phyloP scores from a whole-genome alignment of 495 filamentous ascomycete species.

The Trichodelitschia bisporula region DNA sequence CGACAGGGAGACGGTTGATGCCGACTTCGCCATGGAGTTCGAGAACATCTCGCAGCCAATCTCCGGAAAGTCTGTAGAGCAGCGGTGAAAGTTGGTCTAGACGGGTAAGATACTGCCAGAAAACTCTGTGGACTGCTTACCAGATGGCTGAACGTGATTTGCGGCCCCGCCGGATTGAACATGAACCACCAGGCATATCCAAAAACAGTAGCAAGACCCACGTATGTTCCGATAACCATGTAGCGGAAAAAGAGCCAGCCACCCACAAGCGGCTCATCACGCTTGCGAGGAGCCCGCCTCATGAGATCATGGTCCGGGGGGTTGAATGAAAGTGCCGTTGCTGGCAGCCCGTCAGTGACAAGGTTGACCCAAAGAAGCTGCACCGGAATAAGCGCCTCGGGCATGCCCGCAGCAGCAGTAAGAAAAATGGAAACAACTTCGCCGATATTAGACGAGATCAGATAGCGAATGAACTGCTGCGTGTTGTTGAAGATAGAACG shows the following conservation, averaged over 20 bases:
- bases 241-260: slow-evolving; percentile 98
- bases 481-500: slow-evolving; percentile 99
- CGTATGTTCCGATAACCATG: slow-evolving; percentile 85
- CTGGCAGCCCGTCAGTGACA: slow-evolving; percentile 91
- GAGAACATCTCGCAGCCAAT: slow-evolving; percentile 89
- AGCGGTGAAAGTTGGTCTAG: slow-evolving; percentile 77
- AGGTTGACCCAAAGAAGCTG: slow-evolving; percentile 98
- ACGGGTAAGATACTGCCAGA: not conserved
- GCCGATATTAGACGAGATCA: slow-evolving; percentile 98
- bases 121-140: slow-evolving; percentile 17
- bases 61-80: slow-evolving; percentile 62
- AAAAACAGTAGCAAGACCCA: slow-evolving; percentile 83
- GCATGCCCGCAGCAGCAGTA: slow-evolving; percentile 91
- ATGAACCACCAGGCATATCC: slow-evolving; percentile 99
- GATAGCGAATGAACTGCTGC: slow-evolving; percentile 96
- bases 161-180: slow-evolving; percentile 76
- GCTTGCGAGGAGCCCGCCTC: slow-evolving; percentile 67
- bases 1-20: slow-evolving; percentile 82
- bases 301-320: slow-evolving; percentile 94
- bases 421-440: slow-evolving; percentile 99
- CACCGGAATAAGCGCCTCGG: slow-evolving; percentile 90
- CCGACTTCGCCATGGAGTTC: slow-evolving; percentile 71
- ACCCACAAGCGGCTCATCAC: slow-evolving; percentile 74
- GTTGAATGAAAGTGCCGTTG: slow-evolving; percentile 93
- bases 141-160: slow-evolving; percentile 81